Evolutionary conservation across 768 basidiomycete species (phyloP), one percentile per base, ranked within the genome.

Genomic region (Tremella fuciformis): DNA sequence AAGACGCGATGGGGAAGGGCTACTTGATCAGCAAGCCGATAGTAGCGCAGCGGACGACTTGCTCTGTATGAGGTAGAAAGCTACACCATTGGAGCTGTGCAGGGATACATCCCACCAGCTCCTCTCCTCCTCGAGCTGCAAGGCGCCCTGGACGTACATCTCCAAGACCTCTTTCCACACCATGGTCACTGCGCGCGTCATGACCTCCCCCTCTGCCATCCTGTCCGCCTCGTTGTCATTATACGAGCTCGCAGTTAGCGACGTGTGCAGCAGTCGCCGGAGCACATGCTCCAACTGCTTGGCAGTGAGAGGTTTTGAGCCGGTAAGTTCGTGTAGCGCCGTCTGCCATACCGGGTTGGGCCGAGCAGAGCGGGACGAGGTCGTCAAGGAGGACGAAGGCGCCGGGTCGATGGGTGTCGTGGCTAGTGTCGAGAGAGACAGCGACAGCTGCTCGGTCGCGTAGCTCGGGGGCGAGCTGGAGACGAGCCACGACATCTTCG

Each of bases 71-170:
- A 93, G 80, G 75, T 88, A 91, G 69, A 83, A 78, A 2, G 82
- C 81, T 9, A 86, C 80, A 18, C 80, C 82, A 52, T 77, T 64
- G 24, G 79, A 70, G 2, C 87, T 89, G 29, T 84, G 81, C 62
- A 86, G 85, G 41, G 88, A 74, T 25, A 84, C 82, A 15, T 82
- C 81, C 92, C 92, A 97, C 87, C 88, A 96, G 46, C 88, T 84
- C 18, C 88, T 84, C 67, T 91, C 89, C 7, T 81, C 76, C 66
- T 92, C 90, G 13, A 85, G 83, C 34, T 84, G 75, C 8, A 83
- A 79, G 1, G 91, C 88, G 67, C 89, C 84, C 9, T 79, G 70
- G 58, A 94, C 75, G 57, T 85, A 84, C 19, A 79, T 69, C 61
- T 89, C 83, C 67, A 92, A 76, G 1, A 84, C 81, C 54, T 86